phyloP scores from a whole-genome alignment of 805 yeast species.

The Candida ulmi region DNA sequence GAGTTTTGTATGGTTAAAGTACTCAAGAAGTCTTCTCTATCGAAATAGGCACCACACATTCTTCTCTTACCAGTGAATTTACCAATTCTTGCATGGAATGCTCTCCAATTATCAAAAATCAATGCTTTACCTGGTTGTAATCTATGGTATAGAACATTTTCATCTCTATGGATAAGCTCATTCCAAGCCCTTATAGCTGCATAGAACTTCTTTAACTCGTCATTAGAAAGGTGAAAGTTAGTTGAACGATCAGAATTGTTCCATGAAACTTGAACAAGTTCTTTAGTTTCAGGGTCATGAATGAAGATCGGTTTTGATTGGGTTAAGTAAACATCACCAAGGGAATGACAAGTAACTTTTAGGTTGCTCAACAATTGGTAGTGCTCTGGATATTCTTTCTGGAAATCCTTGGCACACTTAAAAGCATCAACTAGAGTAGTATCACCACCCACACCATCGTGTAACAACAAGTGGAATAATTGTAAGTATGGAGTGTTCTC shows the following conservation, averaged over 20 bases:
- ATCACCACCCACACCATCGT: conserved; percentile 64
- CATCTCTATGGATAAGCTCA: conserved; percentile 40
- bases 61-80: conserved; percentile 62
- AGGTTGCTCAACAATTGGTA: conserved; percentile 43
- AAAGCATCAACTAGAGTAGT: conserved; percentile 66
- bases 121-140: conserved; percentile 61
- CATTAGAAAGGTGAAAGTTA: conserved; percentile 32
- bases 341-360: conserved; percentile 66
- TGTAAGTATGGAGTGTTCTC: conserved; percentile 68
- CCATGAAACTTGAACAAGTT: conserved; percentile 62
- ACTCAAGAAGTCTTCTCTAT: conserved; percentile 59
- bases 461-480: conserved; percentile 57
- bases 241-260: conserved; percentile 66
- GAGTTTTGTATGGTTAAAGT: conserved; percentile 39
- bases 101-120: conserved; percentile 71
- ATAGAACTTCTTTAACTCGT: conserved; percentile 47
- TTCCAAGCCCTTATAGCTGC: conserved; percentile 55
- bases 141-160: conserved; percentile 48
- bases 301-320: conserved; percentile 60
- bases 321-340: conserved; percentile 65
- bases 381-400: conserved; percentile 41
- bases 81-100: conserved; percentile 57
- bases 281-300: conserved; percentile 39
- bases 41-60: conserved; percentile 69
- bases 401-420: conserved; percentile 47